Evolutionary conservation across 1,284 basidiomycete species (phyloP).

Genomic region (Melampsora larici-populina): DNA sequence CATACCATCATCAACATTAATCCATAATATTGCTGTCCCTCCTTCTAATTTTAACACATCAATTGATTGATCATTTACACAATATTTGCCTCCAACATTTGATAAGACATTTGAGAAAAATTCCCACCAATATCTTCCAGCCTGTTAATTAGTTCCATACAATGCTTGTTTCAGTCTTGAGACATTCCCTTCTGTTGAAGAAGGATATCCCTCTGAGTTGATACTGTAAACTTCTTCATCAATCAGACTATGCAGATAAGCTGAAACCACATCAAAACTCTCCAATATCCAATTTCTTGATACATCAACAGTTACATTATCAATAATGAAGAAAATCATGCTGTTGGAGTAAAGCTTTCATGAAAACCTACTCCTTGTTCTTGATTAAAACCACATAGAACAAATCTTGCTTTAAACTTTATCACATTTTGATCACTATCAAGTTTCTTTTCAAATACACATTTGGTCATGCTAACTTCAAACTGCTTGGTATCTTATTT

Average conservation of each 20-base stretch:
- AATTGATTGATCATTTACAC: not conserved
- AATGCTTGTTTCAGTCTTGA: not conserved
- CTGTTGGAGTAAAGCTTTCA: constrained; percentile 15
- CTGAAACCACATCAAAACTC: constrained; percentile 26
- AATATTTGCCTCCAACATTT: not conserved
- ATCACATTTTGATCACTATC: not conserved
- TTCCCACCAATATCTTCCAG: constrained; percentile 17
- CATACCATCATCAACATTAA: constrained; percentile 19
- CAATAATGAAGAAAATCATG: not conserved
- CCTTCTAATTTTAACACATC: not conserved
- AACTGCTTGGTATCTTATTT: not conserved
- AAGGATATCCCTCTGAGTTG: not conserved
- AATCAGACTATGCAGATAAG: constrained; percentile 23
- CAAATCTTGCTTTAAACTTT: constrained; percentile 6
- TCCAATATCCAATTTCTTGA: not conserved
- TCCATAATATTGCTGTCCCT: not conserved
- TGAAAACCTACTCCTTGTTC: not conserved
- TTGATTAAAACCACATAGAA: constrained; percentile 16
- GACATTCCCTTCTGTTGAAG: not conserved
- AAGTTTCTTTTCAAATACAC: constrained; percentile 16
- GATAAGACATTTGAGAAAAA: not conserved
- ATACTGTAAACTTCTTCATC: constrained; percentile 18
- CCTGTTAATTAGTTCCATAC: constrained; percentile 25
- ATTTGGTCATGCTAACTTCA: not conserved
- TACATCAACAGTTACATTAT: not conserved